Evolutionary conservation across 805 yeast genomes (phyloP), one percentile per base, ranked within the genome.

Genomic region (Candida oleophila): DNA sequence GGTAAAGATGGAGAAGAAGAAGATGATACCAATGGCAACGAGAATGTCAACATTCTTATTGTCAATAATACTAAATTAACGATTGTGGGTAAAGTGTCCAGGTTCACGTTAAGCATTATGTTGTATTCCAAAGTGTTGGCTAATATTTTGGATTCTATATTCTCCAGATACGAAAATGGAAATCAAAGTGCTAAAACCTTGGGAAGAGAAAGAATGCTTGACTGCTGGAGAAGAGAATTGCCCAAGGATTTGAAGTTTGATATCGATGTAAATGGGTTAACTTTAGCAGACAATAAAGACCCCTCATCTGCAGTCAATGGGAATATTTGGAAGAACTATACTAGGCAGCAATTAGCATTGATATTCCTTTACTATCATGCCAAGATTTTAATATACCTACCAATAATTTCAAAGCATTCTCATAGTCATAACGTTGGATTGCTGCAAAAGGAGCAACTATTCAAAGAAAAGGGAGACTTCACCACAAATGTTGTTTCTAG

Each of bases 191-290:
- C 54, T 11, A 51, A 51, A 36, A 66, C 72, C 1, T 53, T 65
- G 9, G 57, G 56, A 18, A 59, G 59, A 35, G 96, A 90, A 58
- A 81, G 85, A 54, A 77, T 83, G 55, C 69, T 90, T 41, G 96
- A 89, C 54, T 69, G 78, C 42, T 90, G 97, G 97, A 73, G 88
- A 55, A 68, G 83, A 18, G 87, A 85, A 36, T 68, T 90, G 36
- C 89, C 95, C 1, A 35, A 63, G 0, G 74, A 76, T 35, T 67
- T 87, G 48, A 76, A 73, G 46, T 87, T 89, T 54, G 85, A 85
- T 34, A 65, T 85, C 25, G 88, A 83, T 50, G 76, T 75, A 15
- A 79, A 78, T 55, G 85, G 87, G 1, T 66, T 74, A 21, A 61
- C 77, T 14, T 61, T 69, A 45, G 65, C 59, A 41, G 59, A 64